Percentiles rank a stretch among this genome's conserved stretches.
Conservation (phyloP, 306 rosid species). For the Alnus glutinosa region DNA sequence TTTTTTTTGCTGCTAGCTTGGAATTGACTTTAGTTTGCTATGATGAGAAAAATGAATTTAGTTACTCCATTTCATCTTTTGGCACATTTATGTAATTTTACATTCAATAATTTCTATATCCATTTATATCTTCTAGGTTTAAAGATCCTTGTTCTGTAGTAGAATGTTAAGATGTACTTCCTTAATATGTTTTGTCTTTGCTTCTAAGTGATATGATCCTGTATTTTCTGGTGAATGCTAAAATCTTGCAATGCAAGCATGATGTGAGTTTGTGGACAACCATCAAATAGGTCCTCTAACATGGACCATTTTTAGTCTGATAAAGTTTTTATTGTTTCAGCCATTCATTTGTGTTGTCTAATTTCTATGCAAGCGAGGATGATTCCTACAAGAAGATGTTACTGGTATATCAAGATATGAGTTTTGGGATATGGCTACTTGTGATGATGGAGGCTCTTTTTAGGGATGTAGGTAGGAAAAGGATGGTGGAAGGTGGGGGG, state of each 20-base stretch:
- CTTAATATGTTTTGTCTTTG: neutral
- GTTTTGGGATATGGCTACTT: too few relatives aligned
- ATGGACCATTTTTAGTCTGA: too few relatives aligned
- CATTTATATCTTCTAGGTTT: neutral
- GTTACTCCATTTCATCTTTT: conserved; percentile 3
- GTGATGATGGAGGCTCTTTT: too few relatives aligned
- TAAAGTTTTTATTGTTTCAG: too few relatives aligned
- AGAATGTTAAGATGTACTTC: neutral
- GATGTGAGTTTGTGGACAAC: too few relatives aligned
- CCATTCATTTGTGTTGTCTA: too few relatives aligned
- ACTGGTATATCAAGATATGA: too few relatives aligned
- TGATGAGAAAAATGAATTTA: neutral
- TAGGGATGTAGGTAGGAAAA: too few relatives aligned
- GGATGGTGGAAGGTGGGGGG: too few relatives aligned
- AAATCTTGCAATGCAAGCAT: neutral
- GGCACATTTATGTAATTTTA: neutral
- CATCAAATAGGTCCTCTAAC: too few relatives aligned
- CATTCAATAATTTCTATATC: neutral
- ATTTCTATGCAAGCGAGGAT: too few relatives aligned
- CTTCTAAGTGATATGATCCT: neutral
- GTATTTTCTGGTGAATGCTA: neutral
- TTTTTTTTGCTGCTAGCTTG: neutral
- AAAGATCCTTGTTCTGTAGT: neutral
- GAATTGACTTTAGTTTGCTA: neutral
- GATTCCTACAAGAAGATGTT: too few relatives aligned